Conservation (phyloP, 129 eudicot genomes). For the Apium graveolens region DNA sequence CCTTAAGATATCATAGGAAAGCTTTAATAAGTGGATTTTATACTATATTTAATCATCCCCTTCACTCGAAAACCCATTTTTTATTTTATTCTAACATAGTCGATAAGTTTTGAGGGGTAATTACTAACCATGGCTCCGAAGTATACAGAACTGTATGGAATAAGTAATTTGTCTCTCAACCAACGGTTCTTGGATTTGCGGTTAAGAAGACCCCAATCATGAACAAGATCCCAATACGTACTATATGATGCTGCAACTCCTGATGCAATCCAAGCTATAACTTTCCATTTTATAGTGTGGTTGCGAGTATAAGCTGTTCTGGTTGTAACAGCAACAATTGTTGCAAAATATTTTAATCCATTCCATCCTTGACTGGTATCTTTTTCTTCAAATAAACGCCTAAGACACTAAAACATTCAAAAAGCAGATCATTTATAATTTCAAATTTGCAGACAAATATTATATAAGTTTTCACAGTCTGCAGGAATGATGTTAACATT, state of each 20-base stretch:
- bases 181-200: constrained; percentile 15
- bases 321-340: constrained; percentile 35
- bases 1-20: too few species aligned
- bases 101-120: background rate
- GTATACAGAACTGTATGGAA: constrained; percentile 10
- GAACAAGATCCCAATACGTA: constrained; percentile 19
- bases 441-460: too few species aligned
- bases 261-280: constrained; percentile 17
- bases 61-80: too few species aligned
- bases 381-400: constrained; percentile 25
- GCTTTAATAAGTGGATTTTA: too few species aligned
- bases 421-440: background rate
- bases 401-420: constrained; percentile 18
- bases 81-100: too few species aligned
- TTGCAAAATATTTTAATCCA: constrained; percentile 36
- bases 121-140: constrained; percentile 10
- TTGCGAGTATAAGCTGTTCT: constrained; percentile 33
- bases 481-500: too few species aligned
- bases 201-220: constrained; percentile 19
- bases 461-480: too few species aligned
- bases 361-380: constrained; percentile 26
- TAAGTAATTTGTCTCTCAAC: constrained; percentile 12
- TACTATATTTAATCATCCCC: too few species aligned
- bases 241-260: constrained; percentile 1
- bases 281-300: constrained; percentile 20